These are phyloP conservation scores for Hyphopichia buzzinii DNA, from an alignment of 1,139 yeast species.

Conservation along the genomic window DNA sequence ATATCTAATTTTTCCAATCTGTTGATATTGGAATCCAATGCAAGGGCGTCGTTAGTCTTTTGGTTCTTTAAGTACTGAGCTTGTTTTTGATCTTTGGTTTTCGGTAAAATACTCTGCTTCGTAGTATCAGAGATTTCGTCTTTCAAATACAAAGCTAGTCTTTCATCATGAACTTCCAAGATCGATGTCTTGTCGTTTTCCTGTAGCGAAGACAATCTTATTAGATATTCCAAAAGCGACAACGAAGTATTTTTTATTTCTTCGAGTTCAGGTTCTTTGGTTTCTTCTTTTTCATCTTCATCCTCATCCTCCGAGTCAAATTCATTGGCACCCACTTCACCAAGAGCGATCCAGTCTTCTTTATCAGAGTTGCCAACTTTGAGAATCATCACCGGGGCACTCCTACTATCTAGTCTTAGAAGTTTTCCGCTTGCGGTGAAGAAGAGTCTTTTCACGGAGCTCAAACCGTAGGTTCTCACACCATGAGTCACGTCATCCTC, in stretches of 20 bases:
- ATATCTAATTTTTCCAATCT: constrained; percentile 33
- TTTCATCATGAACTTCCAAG: constrained; percentile 62
- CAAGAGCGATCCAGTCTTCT: constrained; percentile 56
- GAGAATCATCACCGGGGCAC: constrained; percentile 67
- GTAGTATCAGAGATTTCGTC: constrained; percentile 45
- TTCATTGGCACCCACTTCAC: constrained; percentile 34
- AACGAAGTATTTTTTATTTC: constrained; percentile 30
- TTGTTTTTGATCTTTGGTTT: constrained; percentile 14
- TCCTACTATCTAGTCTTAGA: constrained; percentile 61
- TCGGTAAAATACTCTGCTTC: constrained; percentile 16
- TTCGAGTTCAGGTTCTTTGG: constrained; percentile 9
- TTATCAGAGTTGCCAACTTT: constrained; percentile 28
- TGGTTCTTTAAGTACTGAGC: constrained; percentile 12
- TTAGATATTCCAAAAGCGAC: constrained; percentile 63
- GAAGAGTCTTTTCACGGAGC: constrained; percentile 52
- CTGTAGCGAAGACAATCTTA: constrained; percentile 63
- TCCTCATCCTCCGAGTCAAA: constrained; percentile 25
- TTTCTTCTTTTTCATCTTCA: constrained; percentile 24
- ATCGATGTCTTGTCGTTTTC: constrained; percentile 57
- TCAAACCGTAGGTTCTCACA: constrained; percentile 34
- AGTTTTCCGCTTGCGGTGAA: constrained; percentile 74
- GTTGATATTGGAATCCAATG: constrained; percentile 34
- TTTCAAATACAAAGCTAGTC: constrained; percentile 58
- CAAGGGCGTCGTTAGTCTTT: constrained; percentile 18
- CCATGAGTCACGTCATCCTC: constrained; percentile 49